Percentiles rank a stretch among this genome's conserved stretches.
Conservation (phyloP, 306 rosid genomes). For the Corylus avellana region DNA sequence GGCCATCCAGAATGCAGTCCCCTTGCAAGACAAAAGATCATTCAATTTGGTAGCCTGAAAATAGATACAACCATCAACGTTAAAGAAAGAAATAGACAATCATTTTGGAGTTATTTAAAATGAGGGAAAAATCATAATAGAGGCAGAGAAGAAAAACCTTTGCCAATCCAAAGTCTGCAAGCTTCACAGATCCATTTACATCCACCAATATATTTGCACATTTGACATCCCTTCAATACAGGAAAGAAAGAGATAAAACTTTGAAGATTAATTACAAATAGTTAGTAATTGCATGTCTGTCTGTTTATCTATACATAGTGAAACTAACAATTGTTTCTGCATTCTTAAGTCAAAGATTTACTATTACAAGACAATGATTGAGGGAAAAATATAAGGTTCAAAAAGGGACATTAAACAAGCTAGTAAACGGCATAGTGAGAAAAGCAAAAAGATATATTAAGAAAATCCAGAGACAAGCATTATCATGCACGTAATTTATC, state of each 20-base stretch:
- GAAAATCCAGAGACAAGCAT: neutral
- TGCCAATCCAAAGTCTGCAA: conserved; percentile 97
- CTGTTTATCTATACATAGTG: neutral
- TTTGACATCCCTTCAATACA: conserved; percentile 79
- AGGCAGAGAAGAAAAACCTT: conserved; percentile 56
- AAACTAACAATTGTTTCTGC: neutral
- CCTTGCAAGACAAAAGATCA: conserved; percentile 77
- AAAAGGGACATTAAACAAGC: neutral
- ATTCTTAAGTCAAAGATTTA: neutral
- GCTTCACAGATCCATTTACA: conserved; percentile 92
- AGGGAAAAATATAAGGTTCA: neutral
- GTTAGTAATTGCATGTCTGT: neutral
- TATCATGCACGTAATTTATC: neutral
- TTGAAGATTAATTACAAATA: conserved; percentile 5
- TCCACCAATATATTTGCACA: conserved; percentile 94
- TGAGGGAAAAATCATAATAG: conserved; percentile 1
- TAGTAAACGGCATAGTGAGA: neutral
- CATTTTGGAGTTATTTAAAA: conserved; percentile 10
- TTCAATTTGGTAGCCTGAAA: conserved; percentile 77
- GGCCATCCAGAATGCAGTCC: conserved; percentile 98
- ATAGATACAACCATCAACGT: conserved; percentile 18
- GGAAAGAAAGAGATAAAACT: conserved; percentile 25
- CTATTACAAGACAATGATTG: neutral
- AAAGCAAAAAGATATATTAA: neutral
- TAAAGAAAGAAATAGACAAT: conserved; percentile 22